Base-by-base conservation (phyloP, 495 filamentous ascomycete genomes). In the Penicilliopsis zonata region DNA sequence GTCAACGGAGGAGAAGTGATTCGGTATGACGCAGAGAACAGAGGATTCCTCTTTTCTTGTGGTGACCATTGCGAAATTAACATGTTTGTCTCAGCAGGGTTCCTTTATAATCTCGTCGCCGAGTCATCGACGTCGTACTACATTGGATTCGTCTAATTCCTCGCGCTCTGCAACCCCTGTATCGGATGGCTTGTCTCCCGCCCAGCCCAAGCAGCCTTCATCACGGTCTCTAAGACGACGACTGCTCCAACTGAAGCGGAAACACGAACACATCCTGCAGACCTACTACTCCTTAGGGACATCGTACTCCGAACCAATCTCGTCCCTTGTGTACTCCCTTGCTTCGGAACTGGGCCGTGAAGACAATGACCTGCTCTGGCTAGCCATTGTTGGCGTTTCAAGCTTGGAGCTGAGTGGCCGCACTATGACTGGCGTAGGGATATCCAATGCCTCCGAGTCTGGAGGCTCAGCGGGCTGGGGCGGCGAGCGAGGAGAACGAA, bases 291-390 rank as follows among this genome's bases (percentile, higher is more conserved):
- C 74, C 4, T 63, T 84, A 9, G 90, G 90, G 26, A 77, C 84
- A 9, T 88, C 86, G 13, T 94, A 93, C 49, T 86, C 86, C 2
- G 92, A 96, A 47, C 90, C 90, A 16, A 83, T 96, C 36, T 93
- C 86, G 0, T 86, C 84, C 1, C 72, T 98, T 47, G 61, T 98
- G 37, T 98, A 96, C 57, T 92, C 85, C 2, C 67, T 98, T 4
- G 90, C 87, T 12, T 94, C 86, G 2, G 90, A 95, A 42, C 72
- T 96, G 8, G 92, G 88, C 36, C 79, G 86, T 24, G 90, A 98
- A 63, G 88, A 96, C 47, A 96, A 96, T 44, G 86, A 98, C 44
- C 61, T 95, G 18, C 74, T 98, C 18, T 98, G 90, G 90, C 68
- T 92, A 28, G 71, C 86, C 7, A 94, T 96, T 41, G 81, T 96